Percentiles rank a stretch among this genome's conserved stretches.
phyloP scores from a whole-genome alignment of 1,284 basidiomycete genomes.

The Tilletia indica region DNA sequence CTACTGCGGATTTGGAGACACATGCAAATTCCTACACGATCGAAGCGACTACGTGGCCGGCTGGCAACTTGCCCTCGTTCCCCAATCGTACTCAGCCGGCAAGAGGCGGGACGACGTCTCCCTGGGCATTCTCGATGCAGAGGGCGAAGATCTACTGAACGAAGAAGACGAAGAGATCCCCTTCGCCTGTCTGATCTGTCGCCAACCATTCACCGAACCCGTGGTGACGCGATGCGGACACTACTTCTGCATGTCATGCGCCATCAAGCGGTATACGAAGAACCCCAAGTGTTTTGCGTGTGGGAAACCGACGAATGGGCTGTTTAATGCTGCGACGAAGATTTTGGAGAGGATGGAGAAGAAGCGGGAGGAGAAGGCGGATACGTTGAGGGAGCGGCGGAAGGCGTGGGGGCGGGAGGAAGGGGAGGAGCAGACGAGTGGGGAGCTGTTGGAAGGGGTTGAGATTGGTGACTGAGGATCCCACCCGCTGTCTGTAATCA shows the following conservation, averaged over 20 bases:
- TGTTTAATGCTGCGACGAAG: conserved; percentile 87
- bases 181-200: conserved; percentile 94
- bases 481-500: no score
- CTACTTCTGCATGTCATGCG: conserved; percentile 89
- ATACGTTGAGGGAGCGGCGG: background rate
- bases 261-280: conserved; percentile 86
- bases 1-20: conserved; percentile 97
- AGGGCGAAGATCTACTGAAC: conserved; percentile 62
- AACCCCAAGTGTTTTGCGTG: conserved; percentile 96
- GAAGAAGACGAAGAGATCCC: conserved; percentile 82
- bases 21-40: conserved; percentile 72
- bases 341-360: conserved; percentile 68
- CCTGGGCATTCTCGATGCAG: conserved; percentile 57
- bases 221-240: conserved; percentile 94
- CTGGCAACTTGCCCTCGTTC: conserved; percentile 82
- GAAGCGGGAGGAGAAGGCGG: conserved; percentile 11
- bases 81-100: conserved; percentile 44
- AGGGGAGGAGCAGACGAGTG: background rate
- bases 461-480: conserved; percentile 4
- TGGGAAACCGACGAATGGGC: conserved; percentile 84
- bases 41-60: conserved; percentile 80
- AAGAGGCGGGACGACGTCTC: conserved; percentile 32
- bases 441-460: conserved; percentile 13
- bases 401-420: conserved; percentile 15
- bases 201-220: conserved; percentile 89